Conservation (phyloP, 441 rosid genomes). For the Pelargonium citronellum region DNA sequence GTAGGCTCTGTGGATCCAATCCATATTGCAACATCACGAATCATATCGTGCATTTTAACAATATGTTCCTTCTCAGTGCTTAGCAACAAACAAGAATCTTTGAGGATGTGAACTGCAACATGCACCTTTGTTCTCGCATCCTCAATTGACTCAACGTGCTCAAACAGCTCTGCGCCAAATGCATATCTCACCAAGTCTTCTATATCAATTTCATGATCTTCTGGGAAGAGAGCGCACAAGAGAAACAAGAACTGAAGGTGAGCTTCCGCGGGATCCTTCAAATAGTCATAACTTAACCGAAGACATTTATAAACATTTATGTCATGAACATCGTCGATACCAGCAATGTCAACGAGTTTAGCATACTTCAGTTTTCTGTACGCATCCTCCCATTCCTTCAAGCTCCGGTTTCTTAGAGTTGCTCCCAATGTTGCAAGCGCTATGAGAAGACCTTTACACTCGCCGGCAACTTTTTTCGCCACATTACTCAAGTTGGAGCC, state of each 20-base stretch:
- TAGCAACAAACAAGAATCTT: not conserved
- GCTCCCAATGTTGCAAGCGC: conserved; percentile 1
- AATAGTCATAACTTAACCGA: not conserved
- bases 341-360: not conserved
- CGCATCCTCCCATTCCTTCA: not conserved
- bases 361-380: not conserved
- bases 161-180: not conserved
- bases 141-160: not conserved
- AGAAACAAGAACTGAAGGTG: not conserved
- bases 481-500: not conserved
- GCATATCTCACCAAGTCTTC: not conserved
- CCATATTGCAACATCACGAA: not conserved
- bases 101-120: not conserved
- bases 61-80: not conserved
- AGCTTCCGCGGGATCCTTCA: not conserved
- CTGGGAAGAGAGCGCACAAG: not conserved
- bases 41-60: not conserved
- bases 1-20: not conserved
- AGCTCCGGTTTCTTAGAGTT: not conserved
- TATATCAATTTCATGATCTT: not conserved
- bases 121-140: not conserved
- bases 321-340: not conserved
- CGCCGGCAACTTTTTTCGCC: not conserved
- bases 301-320: not conserved
- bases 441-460: not conserved